Base-by-base conservation (phyloP, 2,329 filamentous ascomycete species). In the Lachnellula suecica region DNA sequence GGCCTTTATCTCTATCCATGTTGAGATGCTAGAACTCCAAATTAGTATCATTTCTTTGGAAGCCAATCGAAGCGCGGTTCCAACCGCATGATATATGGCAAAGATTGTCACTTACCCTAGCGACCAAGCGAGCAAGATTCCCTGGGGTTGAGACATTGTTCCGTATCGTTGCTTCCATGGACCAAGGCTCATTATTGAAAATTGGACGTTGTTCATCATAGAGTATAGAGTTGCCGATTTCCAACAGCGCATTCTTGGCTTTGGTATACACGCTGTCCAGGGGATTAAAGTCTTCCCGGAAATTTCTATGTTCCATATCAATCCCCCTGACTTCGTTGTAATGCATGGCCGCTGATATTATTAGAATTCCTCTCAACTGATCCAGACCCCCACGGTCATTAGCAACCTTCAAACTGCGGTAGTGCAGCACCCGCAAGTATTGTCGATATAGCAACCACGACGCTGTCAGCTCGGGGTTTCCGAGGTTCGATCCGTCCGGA, bases 401-500 rank as follows among this genome's bases (percentile, higher is more conserved):
- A 37, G 40, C 54, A 11, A 47, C 19, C 11, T 25, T 41, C 4
- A 59, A 42, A 15, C 52, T 53, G 4, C 55, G 53, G 29, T 56
- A 53, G 25, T 61, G 54, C 11, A 61, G 38, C 17, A 49, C 44
- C 11, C 51, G 53, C 31, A 58, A 52, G 46, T 46, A 59, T 22
- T 50, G 51, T 27, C 55, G 40, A 40, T 58, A 54, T 20, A 61
- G 41, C 10, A 44, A 38, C 52, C 53, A 59, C 2, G 49, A 31
- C n/a, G 31, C n/a, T 7, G 27, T 25, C 35, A 49, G 13, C 25
- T 22, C 24, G 13, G 13, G 8, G 25, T 49, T 38, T 10, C 13
- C 11, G 8, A 56, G 37, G 15, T 52, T 56, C 2, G 34, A 17
- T 6, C 49, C 53, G 24, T 49, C 27, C n/a, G 49, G 49, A 1